Conservation (phyloP, 2,329 filamentous ascomycete genomes). For the Botrytis sinoallii region DNA sequence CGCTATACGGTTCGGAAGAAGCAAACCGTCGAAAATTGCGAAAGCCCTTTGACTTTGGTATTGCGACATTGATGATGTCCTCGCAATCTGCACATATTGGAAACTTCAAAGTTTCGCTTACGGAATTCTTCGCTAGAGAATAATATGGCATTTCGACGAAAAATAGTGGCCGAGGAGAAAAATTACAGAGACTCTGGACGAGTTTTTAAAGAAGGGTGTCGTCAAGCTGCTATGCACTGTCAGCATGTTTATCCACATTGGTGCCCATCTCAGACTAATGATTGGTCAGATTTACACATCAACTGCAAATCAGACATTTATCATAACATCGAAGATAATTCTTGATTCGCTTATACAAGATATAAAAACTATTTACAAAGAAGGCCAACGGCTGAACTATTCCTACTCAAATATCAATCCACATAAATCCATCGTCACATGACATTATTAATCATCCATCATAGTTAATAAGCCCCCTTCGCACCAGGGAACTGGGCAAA, state of each 20-base stretch:
- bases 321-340: background rate
- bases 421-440: background rate
- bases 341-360: background rate
- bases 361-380: background rate
- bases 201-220: background rate
- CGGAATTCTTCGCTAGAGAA: background rate
- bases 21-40: background rate
- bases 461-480: constrained; percentile 11
- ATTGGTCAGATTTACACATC: background rate
- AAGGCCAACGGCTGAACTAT: background rate
- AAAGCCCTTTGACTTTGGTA: background rate
- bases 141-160: background rate
- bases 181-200: background rate
- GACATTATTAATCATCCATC: background rate
- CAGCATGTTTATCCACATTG: background rate
- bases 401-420: background rate
- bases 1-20: background rate
- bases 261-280: background rate
- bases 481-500: constrained; percentile 20
- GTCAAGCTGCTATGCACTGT: background rate
- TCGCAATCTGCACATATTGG: background rate
- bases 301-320: background rate
- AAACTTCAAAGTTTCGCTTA: background rate
- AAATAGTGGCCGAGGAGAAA: background rate
- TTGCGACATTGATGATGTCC: background rate